Conservation (phyloP, 495 filamentous ascomycete species). For the Chaetomium tenue region DNA sequence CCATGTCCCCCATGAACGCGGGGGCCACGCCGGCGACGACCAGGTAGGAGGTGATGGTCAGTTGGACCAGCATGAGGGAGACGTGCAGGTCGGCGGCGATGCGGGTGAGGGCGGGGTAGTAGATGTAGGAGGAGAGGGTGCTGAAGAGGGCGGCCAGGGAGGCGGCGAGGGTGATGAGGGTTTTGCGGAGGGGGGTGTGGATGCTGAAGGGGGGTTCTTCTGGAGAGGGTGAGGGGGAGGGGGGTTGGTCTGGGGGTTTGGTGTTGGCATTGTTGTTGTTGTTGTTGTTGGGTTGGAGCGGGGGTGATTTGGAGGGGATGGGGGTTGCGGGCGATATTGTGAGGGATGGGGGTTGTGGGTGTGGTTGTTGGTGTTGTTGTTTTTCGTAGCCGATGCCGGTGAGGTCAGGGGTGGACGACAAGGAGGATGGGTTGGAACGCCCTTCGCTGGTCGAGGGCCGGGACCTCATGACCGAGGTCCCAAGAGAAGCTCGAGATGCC, state of each 20-base stretch:
- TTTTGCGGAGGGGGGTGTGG: conserved; percentile 9
- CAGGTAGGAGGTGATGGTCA: conserved; percentile 52
- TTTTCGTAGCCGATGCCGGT: background rate
- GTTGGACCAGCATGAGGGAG: conserved; percentile 48
- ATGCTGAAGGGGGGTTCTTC: conserved; percentile 14
- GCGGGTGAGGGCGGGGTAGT: conserved; percentile 57
- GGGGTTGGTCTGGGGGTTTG: too few species aligned
- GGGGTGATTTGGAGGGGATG: too few species aligned
- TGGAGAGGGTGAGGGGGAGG: too few species aligned
- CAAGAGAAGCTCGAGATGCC: background rate
- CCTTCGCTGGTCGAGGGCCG: background rate
- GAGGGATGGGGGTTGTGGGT: background rate
- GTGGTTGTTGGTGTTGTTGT: background rate
- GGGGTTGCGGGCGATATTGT: background rate
- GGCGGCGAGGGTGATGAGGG: conserved; percentile 6
- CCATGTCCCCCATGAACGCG: conserved; percentile 48
- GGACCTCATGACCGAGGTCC: background rate
- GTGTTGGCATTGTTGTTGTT: too few species aligned
- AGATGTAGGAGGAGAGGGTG: conserved; percentile 47
- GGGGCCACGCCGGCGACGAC: conserved; percentile 52
- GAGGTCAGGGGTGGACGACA: background rate
- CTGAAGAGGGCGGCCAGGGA: conserved; percentile 18
- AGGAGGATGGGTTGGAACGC: background rate
- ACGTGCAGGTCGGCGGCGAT: conserved; percentile 48
- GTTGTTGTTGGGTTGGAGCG: too few species aligned